phyloP scores from a whole-genome alignment of 805 yeast genomes.

The Spencermartinsiella europaea region DNA sequence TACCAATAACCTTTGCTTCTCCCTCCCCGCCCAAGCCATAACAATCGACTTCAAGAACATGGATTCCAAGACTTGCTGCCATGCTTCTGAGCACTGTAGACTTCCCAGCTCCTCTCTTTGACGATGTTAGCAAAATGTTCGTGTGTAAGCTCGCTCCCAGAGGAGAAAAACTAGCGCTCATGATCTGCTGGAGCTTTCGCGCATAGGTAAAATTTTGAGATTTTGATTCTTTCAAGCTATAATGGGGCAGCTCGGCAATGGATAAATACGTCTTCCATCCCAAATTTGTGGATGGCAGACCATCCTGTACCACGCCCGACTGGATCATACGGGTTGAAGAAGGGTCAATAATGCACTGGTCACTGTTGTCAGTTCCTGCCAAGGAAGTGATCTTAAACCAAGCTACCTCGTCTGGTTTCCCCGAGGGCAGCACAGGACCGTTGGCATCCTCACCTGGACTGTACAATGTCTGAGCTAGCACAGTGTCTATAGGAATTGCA shows the following conservation, averaged over 20 bases:
- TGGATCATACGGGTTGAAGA: slow-evolving; percentile 62
- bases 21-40: slow-evolving; percentile 63
- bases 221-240: slow-evolving; percentile 34
- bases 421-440: slow-evolving; percentile 45
- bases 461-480: slow-evolving; percentile 54
- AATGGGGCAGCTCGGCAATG: slow-evolving; percentile 29
- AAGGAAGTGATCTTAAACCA: slow-evolving; percentile 75
- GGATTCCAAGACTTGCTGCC: slow-evolving; percentile 57
- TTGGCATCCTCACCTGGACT: slow-evolving; percentile 17
- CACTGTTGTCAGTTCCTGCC: slow-evolving; percentile 13
- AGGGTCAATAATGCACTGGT: slow-evolving; percentile 56
- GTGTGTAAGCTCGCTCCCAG: slow-evolving; percentile 45
- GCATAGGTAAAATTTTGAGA: slow-evolving; percentile 48
- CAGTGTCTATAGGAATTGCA: slow-evolving; percentile 71
- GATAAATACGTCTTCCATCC: slow-evolving; percentile 43
- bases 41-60: slow-evolving; percentile 65
- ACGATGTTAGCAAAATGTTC: slow-evolving; percentile 60
- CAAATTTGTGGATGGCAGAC: slow-evolving; percentile 27
- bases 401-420: slow-evolving; percentile 66
- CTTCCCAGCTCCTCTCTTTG: slow-evolving; percentile 77
- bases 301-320: slow-evolving; percentile 46
- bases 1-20: slow-evolving; percentile 73
- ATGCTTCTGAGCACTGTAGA: slow-evolving; percentile 53
- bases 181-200: slow-evolving; percentile 45
- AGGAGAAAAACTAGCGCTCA: slow-evolving; percentile 42